A percentile compares a stretch with the other conserved stretches of the same genome.
phyloP scores from a whole-genome alignment of 2,329 filamentous ascomycete genomes.

The Fusarium pilosicola region DNA sequence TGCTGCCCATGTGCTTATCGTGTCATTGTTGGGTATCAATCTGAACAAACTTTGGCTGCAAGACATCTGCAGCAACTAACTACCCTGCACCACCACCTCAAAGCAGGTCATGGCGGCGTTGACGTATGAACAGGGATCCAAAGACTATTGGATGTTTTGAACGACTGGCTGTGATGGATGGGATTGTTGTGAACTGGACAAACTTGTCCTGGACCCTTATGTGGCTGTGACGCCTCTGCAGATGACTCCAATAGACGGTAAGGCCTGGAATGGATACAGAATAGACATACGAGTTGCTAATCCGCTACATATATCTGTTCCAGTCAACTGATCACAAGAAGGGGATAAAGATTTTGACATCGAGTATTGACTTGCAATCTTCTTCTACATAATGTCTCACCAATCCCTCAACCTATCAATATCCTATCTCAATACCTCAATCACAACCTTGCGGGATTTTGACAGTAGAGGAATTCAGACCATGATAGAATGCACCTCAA shows the following conservation, averaged over 20 bases:
- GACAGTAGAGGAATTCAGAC: not conserved
- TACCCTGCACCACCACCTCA: constrained; percentile 31
- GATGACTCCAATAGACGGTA: not conserved
- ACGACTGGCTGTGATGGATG: not conserved
- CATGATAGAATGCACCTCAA: constrained; percentile 2
- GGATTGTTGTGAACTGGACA: not conserved
- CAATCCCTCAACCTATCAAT: not conserved
- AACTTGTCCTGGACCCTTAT: not conserved
- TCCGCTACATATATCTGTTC: not conserved
- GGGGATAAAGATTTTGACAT: not conserved
- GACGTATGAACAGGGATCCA: not conserved
- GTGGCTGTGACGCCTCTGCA: not conserved
- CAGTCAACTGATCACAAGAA: not conserved
- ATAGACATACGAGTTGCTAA: not conserved
- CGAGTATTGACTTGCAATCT: constrained; percentile 7
- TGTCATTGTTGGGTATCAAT: constrained; percentile 3
- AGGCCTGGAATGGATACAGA: constrained; percentile 20
- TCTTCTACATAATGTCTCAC: not conserved
- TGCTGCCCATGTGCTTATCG: not conserved
- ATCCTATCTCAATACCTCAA: not conserved
- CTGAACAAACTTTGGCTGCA: not conserved
- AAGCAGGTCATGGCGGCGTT: not conserved
- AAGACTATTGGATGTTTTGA: not conserved
- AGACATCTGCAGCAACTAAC: constrained; percentile 7
- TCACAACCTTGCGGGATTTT: constrained; percentile 31